Evolutionary conservation across 768 basidiomycete genomes (phyloP), one percentile per base, ranked within the genome.

Genomic region (Phlegmacium glaucopus): DNA sequence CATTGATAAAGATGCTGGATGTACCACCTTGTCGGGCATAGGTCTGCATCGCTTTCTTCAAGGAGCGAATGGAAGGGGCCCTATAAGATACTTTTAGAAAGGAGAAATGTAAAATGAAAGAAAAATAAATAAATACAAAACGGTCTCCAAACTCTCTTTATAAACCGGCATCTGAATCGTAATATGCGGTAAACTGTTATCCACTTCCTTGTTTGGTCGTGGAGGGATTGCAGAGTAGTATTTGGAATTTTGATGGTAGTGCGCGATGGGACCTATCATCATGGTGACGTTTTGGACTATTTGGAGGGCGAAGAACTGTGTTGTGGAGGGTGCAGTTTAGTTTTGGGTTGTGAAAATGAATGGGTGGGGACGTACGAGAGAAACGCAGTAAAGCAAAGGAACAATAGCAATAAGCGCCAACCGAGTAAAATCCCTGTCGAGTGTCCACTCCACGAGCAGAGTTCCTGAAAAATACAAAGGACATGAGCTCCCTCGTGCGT

Each of bases 141-240:
- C 87, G 30, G 76, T 65, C 25, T 81, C 76, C 26, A 90, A 66
- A 53, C 79, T 80, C 61, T 90, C 88, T 55, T 90, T 92, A 71
- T 91, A 93, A 22, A 93, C 90, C 0, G 91, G 77, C 79, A 94
- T 80, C 65, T 92, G 82, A 47, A 94, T 80, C 0, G 87, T 87
- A 28, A 90, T 74, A 56, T 90, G 88, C 2, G 87, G 88, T 0
- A 90, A 73, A 52, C 69, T 68, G 6, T 74, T 69, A 57, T 85
- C 85, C 28, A 72, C 69, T 5, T 50, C 52, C 44, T 71, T 71
- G 57, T 70, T 69, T 0, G 80, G 63, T 12, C 68, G 68, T 0
- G 88, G 87, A 39, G 74, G 75, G 40, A 77, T 64, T 12, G 87
- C 87, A 11, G 82, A 85, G 65, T 89, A 94, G 64, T 86, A 93